phyloP scores from a whole-genome alignment of 1,284 basidiomycete genomes.

The Sphagnurus paluster region DNA sequence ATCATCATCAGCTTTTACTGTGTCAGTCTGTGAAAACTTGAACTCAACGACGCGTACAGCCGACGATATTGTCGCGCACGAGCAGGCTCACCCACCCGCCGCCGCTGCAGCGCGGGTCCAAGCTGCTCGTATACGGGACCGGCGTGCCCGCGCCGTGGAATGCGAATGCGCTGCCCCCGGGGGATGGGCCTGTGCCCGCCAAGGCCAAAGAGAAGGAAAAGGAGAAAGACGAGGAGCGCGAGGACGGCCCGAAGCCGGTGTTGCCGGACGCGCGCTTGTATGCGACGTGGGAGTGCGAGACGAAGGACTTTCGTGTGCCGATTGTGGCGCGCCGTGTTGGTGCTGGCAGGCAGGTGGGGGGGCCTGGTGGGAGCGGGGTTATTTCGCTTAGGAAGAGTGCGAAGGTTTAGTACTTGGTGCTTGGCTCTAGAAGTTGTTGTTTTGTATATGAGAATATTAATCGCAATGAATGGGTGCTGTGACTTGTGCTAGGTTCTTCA shows the following conservation, averaged over 20 bases:
- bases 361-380: too few species aligned
- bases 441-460: too few species aligned
- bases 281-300: slow-evolving; percentile 76
- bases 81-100: slow-evolving; percentile 67
- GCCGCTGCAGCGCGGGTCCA: slow-evolving; percentile 51
- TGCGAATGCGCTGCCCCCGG: slow-evolving; percentile 34
- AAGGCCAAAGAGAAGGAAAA: slow-evolving; percentile 39
- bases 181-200: slow-evolving; percentile 29
- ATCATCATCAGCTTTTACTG: too few species aligned
- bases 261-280: slow-evolving; percentile 69
- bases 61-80: slow-evolving; percentile 55
- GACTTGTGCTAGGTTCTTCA: too few species aligned
- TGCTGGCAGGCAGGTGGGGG: too few species aligned
- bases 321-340: slow-evolving; percentile 28
- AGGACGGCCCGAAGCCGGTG: slow-evolving; percentile 37
- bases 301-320: slow-evolving; percentile 61
- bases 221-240: slow-evolving; percentile 21
- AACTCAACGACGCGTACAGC: slow-evolving; percentile 33
- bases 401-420: too few species aligned
- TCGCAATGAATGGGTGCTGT: too few species aligned
- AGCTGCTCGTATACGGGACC: slow-evolving; percentile 61
- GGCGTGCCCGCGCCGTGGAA: slow-evolving; percentile 72
- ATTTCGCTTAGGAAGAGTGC: too few species aligned
- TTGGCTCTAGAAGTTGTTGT: too few species aligned
- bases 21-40: too few species aligned